phyloP scores from a whole-genome alignment of 2,329 filamentous ascomycete genomes.

The Aspergillus felis region DNA sequence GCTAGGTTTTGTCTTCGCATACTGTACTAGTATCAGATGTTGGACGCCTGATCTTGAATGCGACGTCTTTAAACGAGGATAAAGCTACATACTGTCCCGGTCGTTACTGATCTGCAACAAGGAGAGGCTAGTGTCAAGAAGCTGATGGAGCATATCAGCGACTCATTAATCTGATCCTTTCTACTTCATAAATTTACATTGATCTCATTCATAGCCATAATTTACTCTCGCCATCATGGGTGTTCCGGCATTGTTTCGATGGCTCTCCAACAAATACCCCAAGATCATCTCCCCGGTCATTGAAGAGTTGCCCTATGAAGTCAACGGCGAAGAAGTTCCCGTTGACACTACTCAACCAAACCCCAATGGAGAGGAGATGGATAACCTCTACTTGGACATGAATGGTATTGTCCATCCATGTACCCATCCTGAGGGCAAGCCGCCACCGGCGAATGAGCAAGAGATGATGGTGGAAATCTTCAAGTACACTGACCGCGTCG shows the following conservation, averaged over 20 bases:
- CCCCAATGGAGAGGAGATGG: slow-evolving; percentile 95
- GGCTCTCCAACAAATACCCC: slow-evolving; percentile 94
- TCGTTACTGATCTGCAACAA: neutral
- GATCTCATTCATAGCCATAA: slow-evolving; percentile 1
- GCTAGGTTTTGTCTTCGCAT: neutral
- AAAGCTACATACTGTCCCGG: neutral
- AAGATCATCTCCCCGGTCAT: slow-evolving; percentile 93
- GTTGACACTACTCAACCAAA: slow-evolving; percentile 81
- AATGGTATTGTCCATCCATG: slow-evolving; percentile 99
- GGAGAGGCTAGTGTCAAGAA: slow-evolving; percentile 1
- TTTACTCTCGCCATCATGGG: slow-evolving; percentile 59
- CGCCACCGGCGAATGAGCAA: slow-evolving; percentile 87
- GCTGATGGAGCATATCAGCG: slow-evolving; percentile 15
- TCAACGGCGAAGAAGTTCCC: slow-evolving; percentile 81
- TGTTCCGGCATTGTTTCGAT: slow-evolving; percentile 92
- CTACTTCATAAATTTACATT: slow-evolving; percentile 3
- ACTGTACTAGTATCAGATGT: neutral
- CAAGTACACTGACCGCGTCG: slow-evolving; percentile 95
- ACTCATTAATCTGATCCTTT: slow-evolving; percentile 5
- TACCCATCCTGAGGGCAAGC: slow-evolving; percentile 91
- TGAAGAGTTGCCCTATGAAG: slow-evolving; percentile 74
- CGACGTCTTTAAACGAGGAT: neutral
- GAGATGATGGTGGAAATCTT: slow-evolving; percentile 99
- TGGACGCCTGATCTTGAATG: neutral
- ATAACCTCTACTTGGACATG: slow-evolving; percentile 98